phyloP scores from a whole-genome alignment of 345 rosid genomes.

The Moricandia arvensis region DNA sequence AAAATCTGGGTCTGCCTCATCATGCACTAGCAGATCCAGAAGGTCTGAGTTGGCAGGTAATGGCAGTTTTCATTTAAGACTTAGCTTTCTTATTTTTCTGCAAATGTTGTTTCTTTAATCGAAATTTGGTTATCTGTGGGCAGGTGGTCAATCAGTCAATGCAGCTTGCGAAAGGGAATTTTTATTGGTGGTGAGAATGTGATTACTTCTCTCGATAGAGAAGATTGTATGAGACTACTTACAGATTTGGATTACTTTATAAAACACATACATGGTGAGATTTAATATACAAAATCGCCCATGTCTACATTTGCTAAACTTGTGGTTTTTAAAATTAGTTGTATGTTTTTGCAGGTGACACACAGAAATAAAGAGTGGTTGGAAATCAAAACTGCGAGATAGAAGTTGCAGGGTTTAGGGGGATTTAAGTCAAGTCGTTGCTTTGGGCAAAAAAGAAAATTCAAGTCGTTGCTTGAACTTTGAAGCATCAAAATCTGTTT shows the following conservation, averaged over 20 bases:
- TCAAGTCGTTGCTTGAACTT: background rate
- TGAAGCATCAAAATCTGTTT: background rate
- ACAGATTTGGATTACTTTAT: conserved; percentile 70
- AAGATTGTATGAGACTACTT: conserved; percentile 68
- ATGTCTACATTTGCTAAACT: background rate
- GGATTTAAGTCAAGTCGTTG: background rate
- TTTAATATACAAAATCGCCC: background rate
- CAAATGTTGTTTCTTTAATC: background rate
- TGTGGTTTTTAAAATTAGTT: background rate
- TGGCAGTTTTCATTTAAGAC: background rate
- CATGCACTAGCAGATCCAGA: conserved; percentile 80
- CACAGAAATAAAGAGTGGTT: background rate
- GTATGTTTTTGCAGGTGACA: conserved; percentile 25
- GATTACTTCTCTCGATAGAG: conserved; percentile 67
- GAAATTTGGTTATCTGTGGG: conserved; percentile 20
- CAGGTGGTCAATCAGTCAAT: conserved; percentile 78
- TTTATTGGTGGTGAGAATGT: conserved; percentile 65
- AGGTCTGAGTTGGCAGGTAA: conserved; percentile 91
- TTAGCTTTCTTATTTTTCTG: background rate
- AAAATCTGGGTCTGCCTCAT: conserved; percentile 47
- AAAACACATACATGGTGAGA: conserved; percentile 82
- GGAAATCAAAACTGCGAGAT: background rate
- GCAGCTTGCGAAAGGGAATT: conserved; percentile 83
- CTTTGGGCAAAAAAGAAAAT: background rate
- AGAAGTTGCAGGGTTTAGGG: background rate